phyloP scores from a whole-genome alignment of 169 alveolate genomes.

The Plasmodium berghei region DNA sequence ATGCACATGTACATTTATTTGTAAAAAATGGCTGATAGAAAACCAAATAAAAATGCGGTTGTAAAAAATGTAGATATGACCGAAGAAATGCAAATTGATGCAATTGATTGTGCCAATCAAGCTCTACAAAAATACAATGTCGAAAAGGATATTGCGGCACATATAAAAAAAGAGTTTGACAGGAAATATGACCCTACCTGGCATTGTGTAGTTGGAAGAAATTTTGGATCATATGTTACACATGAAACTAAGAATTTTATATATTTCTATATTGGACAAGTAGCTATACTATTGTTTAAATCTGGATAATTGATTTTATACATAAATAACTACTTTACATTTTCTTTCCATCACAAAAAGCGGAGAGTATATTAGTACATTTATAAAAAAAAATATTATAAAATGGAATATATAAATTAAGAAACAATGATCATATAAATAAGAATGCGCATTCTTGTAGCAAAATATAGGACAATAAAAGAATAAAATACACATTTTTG shows the following conservation, averaged over 20 bases:
- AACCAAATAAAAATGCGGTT: slow-evolving; percentile 88
- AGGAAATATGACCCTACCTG: slow-evolving; percentile 98
- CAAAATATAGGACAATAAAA: too few relatives aligned
- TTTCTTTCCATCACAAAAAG: slow-evolving; percentile 1
- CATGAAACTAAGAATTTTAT: slow-evolving; percentile 99
- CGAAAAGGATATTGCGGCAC: slow-evolving; percentile 98
- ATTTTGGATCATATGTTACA: slow-evolving; percentile 99
- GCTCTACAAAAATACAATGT: slow-evolving; percentile 96
- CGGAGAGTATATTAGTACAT: not conserved
- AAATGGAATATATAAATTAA: too few relatives aligned
- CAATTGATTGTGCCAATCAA: slow-evolving; percentile 98
- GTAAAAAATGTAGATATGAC: slow-evolving; percentile 99
- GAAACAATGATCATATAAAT: too few relatives aligned
- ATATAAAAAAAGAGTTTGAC: slow-evolving; percentile 99
- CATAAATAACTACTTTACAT: not conserved
- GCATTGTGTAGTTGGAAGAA: slow-evolving; percentile 99
- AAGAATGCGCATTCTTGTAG: too few relatives aligned
- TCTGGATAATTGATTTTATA: slow-evolving; percentile 90
- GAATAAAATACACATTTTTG: too few relatives aligned
- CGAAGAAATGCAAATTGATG: slow-evolving; percentile 98
- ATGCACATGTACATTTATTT: too few relatives aligned
- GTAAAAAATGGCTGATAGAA: slow-evolving; percentile 74
- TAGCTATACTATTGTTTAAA: slow-evolving; percentile 97
- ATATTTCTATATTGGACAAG: slow-evolving; percentile 99
- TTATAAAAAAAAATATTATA: too few relatives aligned